Percentiles rank a stretch among this genome's conserved stretches.
Evolutionary conservation across 1,284 basidiomycete species (phyloP).

Genomic region (Sanghuangporus baumii): DNA sequence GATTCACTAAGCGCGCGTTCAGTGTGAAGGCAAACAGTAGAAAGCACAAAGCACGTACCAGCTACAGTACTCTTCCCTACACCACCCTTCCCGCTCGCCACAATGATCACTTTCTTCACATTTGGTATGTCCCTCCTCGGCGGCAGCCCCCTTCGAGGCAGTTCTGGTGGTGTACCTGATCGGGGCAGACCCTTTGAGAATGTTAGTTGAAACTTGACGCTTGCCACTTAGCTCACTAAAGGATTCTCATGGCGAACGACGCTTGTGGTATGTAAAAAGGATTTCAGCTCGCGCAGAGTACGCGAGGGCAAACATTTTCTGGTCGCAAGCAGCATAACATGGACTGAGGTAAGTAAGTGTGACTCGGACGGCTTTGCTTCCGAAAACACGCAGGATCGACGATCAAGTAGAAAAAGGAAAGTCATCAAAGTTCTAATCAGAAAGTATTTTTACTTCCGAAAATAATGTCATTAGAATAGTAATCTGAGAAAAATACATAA

Average conservation of each 20-base stretch:
- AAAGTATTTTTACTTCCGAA: too few relatives aligned
- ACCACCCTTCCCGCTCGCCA: slow-evolving; percentile 94
- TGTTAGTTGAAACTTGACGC: not conserved
- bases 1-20: slow-evolving; percentile 54
- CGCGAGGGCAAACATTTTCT: not conserved
- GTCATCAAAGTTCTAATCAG: too few relatives aligned
- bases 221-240: slow-evolving; percentile 28
- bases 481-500: not conserved
- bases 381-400: too few relatives aligned
- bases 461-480: too few relatives aligned
- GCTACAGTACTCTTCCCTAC: slow-evolving; percentile 96
- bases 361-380: too few relatives aligned
- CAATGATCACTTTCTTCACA: slow-evolving; percentile 73
- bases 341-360: not conserved
- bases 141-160: slow-evolving; percentile 56
- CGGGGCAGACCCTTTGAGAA: slow-evolving; percentile 45
- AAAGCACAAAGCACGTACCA: slow-evolving; percentile 39
- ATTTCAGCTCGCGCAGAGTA: not conserved
- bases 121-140: slow-evolving; percentile 58
- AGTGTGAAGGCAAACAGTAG: not conserved
- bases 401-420: too few relatives aligned
- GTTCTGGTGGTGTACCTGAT: slow-evolving; percentile 43
- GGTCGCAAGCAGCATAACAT: not conserved
- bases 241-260: slow-evolving; percentile 37
- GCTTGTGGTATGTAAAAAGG: not conserved